Evolutionary conservation across 2,329 filamentous ascomycete species (phyloP).

Genomic region (Xylariaceae sp.): DNA sequence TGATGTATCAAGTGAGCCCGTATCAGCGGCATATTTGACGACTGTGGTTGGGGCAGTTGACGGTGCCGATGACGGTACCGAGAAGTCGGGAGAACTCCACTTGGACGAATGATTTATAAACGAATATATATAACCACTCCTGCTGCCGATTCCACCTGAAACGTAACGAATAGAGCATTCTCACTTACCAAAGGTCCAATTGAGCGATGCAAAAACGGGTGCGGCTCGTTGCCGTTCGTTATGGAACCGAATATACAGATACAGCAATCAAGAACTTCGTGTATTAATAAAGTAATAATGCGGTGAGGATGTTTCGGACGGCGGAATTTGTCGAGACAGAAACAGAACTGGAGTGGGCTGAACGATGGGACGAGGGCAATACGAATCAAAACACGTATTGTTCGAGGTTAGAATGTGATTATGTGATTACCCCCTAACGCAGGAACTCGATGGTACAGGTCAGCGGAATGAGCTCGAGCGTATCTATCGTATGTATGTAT

Average conservation of each 20-base stretch:
- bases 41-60: background rate
- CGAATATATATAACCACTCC: background rate
- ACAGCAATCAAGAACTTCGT: constrained; percentile 19
- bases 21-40: background rate
- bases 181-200: constrained; percentile 30
- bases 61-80: background rate
- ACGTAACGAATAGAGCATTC: background rate
- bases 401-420: constrained; percentile 14
- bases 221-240: constrained; percentile 19
- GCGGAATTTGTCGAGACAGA: constrained; percentile 9
- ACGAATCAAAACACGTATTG: constrained; percentile 15
- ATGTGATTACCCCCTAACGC: constrained; percentile 17
- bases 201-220: constrained; percentile 9
- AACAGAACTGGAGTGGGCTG: constrained; percentile 5
- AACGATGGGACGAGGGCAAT: constrained; percentile 13
- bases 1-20: background rate
- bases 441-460: constrained; percentile 10
- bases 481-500: background rate
- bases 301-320: constrained; percentile 19
- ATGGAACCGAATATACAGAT: constrained; percentile 12
- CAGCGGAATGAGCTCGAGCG: too few relatives aligned
- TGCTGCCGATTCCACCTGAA: background rate
- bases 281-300: constrained; percentile 29
- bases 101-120: background rate
- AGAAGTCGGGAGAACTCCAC: background rate